Base-by-base conservation (phyloP, 176 grass and related monocot species). In the Carex parvula region DNA sequence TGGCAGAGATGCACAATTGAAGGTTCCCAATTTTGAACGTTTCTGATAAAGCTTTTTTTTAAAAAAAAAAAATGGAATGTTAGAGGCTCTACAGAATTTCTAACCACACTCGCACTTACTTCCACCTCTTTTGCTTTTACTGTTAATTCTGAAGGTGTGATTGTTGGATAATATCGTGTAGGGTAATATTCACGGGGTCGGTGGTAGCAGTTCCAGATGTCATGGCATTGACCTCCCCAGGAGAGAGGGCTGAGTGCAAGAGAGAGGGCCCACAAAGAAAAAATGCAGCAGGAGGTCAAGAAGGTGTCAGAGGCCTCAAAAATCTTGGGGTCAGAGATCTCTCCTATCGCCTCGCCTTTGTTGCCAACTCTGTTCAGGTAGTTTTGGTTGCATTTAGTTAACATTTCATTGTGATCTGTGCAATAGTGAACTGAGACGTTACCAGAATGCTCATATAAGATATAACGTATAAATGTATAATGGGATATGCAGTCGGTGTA, bases 181-280 rank as follows among this genome's bases (percentile, higher is more conserved):
- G 93, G 84, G 88, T 99, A 58, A 92, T 95, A 82, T 95, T 99
- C 87, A 94, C 93, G 2, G 91, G 96, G 35, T 91, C 93, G 68
- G 91, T 99, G 52, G 93, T 99, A 50, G 93, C 96, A 1, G 87
- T 99, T 57, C 96, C 96, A 48, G 96, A 99, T 91, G 91, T 99
- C 60, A 95, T 95, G 93, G 96, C 93, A 61, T 84, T 99, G 86
- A 99, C 96, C 69, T 95, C 96, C 41, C 93, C 96, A 81, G 96
- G 93, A 60, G 96, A 99, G 84, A 93, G 91, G 90, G 96, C 96
- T 70, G 96, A 99, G 85, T 95, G 93, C 86, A 88, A 88, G 15
- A 84, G 96, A 59, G 93, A 99, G 88, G 89, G 83, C 90, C 86
- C 96, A 88, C 93, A 93, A 79, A 93, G 88, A 18, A 94, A 89